phyloP scores from a whole-genome alignment of 768 basidiomycete species.

The Suillus hirtellus region DNA sequence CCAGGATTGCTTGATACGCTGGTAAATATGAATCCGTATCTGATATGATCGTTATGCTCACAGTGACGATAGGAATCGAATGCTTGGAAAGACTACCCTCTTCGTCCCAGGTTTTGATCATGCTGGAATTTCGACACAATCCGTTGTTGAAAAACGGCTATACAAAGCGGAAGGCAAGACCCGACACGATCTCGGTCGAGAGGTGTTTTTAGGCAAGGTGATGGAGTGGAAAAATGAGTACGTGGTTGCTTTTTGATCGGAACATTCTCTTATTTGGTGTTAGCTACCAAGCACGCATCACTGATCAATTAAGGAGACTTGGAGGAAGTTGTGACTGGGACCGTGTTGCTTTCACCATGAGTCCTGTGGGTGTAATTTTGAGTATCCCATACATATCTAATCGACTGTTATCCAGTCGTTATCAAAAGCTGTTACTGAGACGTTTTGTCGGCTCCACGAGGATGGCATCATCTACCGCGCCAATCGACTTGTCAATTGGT shows the following conservation, averaged over 20 bases:
- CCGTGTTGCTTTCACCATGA: slow-evolving; percentile 94
- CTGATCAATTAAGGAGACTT: slow-evolving; percentile 81
- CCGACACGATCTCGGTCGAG: slow-evolving; percentile 92
- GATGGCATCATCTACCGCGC: slow-evolving; percentile 93
- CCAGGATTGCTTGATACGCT: slow-evolving; percentile 87
- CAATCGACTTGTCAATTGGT: slow-evolving; percentile 98
- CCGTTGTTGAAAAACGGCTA: slow-evolving; percentile 92
- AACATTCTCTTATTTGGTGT: slow-evolving; percentile 3
- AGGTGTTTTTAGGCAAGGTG: slow-evolving; percentile 86
- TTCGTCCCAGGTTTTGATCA: slow-evolving; percentile 97
- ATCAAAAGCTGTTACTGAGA: slow-evolving; percentile 87
- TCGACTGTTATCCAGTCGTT: slow-evolving; percentile 46
- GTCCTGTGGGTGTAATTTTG: slow-evolving; percentile 53
- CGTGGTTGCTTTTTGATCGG: slow-evolving; percentile 31
- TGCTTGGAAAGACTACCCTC: slow-evolving; percentile 88
- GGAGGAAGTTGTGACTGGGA: slow-evolving; percentile 96
- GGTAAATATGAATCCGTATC: slow-evolving; percentile 48
- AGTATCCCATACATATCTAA: neutral
- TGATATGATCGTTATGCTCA: neutral
- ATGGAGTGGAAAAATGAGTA: slow-evolving; percentile 98
- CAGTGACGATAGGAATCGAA: slow-evolving; percentile 72
- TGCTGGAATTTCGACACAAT: slow-evolving; percentile 97
- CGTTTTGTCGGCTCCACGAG: slow-evolving; percentile 88
- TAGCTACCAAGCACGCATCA: slow-evolving; percentile 93
- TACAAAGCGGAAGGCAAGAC: slow-evolving; percentile 82